These are phyloP conservation scores for Basipetospora chlamydospora DNA, from an alignment of 2,329 filamentous ascomycete genomes.

Conservation along the genomic window DNA sequence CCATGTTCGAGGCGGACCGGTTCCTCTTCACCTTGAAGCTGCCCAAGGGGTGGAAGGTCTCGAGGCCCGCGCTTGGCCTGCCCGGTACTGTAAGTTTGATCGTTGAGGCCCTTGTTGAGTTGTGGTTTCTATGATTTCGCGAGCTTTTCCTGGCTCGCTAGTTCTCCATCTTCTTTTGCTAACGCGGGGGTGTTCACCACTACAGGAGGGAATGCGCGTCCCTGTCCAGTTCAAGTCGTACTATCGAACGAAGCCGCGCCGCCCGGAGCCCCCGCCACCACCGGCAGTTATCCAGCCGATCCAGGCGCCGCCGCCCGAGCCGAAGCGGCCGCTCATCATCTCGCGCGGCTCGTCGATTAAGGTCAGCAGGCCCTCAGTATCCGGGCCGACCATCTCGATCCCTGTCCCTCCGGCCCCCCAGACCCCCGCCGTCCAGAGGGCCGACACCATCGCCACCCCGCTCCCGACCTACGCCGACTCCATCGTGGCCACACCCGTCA, in stretches of 20 bases:
- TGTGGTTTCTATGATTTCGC: not conserved
- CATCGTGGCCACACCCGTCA: not conserved
- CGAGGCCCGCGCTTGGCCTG: conserved; percentile 20
- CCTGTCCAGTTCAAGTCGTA: conserved; percentile 23
- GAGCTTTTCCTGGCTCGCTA: not conserved
- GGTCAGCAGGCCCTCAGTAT: conserved; percentile 4
- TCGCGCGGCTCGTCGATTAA: conserved; percentile 8
- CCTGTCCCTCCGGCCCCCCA: not conserved
- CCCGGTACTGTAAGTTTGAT: conserved; percentile 19
- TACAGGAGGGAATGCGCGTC: no score
- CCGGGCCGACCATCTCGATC: not conserved
- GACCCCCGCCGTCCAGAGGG: no score
- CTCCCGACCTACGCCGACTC: conserved; percentile 4
- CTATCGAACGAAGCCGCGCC: conserved; percentile 19
- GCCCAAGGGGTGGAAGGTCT: conserved; percentile 26
- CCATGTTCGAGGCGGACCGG: conserved; percentile 29
- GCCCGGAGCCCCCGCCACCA: conserved; percentile 4
- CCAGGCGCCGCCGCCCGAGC: conserved; percentile 1
- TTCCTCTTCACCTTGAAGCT: conserved; percentile 26
- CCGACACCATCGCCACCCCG: conserved; percentile 1
- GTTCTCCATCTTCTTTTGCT: not conserved
- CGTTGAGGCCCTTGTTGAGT: not conserved
- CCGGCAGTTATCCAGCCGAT: conserved; percentile 1
- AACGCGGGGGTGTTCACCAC: no score
- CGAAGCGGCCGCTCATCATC: conserved; percentile 8